Conservation (phyloP, 306 rosid species). For the peach (Prunus persica) region DNA sequence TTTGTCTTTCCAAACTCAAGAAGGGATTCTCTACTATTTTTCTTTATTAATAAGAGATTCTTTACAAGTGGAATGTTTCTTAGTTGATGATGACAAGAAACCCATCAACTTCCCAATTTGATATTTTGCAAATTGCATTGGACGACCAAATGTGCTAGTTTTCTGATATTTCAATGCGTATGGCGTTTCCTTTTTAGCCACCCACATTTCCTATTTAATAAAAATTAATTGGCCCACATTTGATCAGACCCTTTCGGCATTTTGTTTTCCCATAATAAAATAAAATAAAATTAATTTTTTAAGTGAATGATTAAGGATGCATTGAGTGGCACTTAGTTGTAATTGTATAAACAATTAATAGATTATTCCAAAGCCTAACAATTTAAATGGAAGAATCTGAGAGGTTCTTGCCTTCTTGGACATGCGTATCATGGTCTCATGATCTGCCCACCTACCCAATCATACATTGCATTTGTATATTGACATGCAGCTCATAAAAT, state of each 20-base stretch:
- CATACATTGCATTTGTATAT: neutral
- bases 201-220: neutral
- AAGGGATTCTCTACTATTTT: neutral
- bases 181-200: neutral
- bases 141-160: neutral
- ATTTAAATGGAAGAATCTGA: slow-evolving; percentile 12
- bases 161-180: slow-evolving; percentile 13
- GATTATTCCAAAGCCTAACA: slow-evolving; percentile 19
- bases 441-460: neutral
- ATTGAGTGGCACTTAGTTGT: neutral
- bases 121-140: neutral
- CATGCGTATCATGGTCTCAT: neutral
- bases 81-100: slow-evolving; percentile 41
- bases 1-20: neutral
- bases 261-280: slow-evolving; percentile 6
- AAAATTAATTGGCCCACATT: slow-evolving; percentile 1
- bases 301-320: neutral
- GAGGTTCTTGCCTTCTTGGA: slow-evolving; percentile 12
- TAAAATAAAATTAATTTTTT: neutral
- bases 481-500: neutral
- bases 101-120: slow-evolving; percentile 10
- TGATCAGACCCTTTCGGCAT: slow-evolving; percentile 25
- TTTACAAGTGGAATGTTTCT: slow-evolving; percentile 13
- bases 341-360: slow-evolving; percentile 3
- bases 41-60: slow-evolving; percentile 8